These are phyloP conservation scores for Cryptosporidium ryanae DNA, from an alignment of 169 alveolate genomes.

Conservation along the genomic window DNA sequence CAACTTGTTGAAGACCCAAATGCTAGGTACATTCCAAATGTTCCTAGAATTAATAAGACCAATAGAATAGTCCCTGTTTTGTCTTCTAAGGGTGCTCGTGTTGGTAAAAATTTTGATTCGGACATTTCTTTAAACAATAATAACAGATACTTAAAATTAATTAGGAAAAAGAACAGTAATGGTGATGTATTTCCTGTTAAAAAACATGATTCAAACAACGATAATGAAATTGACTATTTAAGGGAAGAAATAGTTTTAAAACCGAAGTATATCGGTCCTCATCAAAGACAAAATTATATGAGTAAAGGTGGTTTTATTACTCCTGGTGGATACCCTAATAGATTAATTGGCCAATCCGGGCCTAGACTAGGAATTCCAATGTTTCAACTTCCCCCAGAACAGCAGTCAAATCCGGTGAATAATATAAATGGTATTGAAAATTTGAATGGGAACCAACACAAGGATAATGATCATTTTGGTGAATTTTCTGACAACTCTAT, in stretches of 20 bases:
- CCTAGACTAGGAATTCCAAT: constrained; percentile 48
- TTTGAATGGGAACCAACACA: background rate
- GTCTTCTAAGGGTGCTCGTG: background rate
- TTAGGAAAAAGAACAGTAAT: constrained; percentile 12
- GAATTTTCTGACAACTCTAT: constrained; percentile 26
- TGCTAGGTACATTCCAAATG: constrained; percentile 47
- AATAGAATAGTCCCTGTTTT: constrained; percentile 25
- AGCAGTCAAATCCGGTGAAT: background rate
- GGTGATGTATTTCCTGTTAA: constrained; percentile 1
- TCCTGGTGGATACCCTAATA: background rate
- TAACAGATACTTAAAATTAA: constrained; percentile 12
- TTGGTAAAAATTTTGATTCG: background rate
- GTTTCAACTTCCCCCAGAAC: constrained; percentile 27
- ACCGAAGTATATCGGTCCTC: constrained; percentile 20
- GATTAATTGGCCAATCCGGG: background rate
- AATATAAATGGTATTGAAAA: background rate
- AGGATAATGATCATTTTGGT: constrained; percentile 3
- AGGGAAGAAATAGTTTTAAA: constrained; percentile 10
- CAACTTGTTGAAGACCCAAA: constrained; percentile 27
- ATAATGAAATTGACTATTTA: background rate
- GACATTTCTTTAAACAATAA: background rate
- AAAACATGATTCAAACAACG: background rate
- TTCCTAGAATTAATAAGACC: background rate
- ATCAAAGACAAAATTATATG: background rate
- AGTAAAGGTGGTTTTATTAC: too few species aligned